Evolutionary conservation across 1,284 basidiomycete genomes (phyloP).

Genomic region (Leccinum pachyderme): DNA sequence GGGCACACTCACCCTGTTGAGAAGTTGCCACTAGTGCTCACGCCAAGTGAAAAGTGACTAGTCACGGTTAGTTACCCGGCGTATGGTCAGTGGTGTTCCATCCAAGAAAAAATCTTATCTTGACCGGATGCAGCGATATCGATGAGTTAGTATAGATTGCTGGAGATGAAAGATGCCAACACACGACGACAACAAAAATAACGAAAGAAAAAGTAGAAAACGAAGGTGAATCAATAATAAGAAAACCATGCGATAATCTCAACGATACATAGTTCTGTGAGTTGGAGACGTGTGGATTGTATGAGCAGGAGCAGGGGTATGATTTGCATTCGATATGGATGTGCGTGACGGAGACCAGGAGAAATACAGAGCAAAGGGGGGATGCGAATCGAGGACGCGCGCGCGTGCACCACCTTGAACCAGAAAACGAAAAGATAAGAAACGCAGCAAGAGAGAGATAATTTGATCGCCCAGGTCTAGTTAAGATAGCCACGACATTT

Average conservation of each 20-base stretch:
- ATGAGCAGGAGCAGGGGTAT: constrained; percentile 18
- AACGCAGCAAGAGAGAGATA: not conserved
- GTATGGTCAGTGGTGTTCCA: too few relatives aligned
- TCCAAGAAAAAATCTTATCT: too few relatives aligned
- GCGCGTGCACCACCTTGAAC: not conserved
- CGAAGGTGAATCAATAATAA: not conserved
- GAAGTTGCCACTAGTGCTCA: too few relatives aligned
- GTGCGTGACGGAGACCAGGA: constrained; percentile 9
- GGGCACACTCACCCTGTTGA: too few relatives aligned
- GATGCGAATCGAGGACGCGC: not conserved
- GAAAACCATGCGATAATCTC: constrained; percentile 23
- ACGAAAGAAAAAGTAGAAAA: not conserved
- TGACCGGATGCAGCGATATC: not conserved
- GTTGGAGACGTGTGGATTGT: constrained; percentile 9
- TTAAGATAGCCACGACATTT: constrained; percentile 91
- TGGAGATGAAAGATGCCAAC: constrained; percentile 6
- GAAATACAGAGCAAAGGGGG: not conserved
- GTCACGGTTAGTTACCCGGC: too few relatives aligned
- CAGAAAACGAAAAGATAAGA: not conserved
- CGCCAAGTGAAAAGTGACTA: too few relatives aligned
- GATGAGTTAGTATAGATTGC: constrained; percentile 24
- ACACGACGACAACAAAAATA: constrained; percentile 3
- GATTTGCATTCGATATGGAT: constrained; percentile 12
- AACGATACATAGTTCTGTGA: constrained; percentile 29
- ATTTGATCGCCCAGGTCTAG: constrained; percentile 36